Percentiles rank a stretch among this genome's conserved stretches.
Evolutionary conservation across 2,329 filamentous ascomycete genomes (phyloP).

Genomic region (Botrytis fabae): DNA sequence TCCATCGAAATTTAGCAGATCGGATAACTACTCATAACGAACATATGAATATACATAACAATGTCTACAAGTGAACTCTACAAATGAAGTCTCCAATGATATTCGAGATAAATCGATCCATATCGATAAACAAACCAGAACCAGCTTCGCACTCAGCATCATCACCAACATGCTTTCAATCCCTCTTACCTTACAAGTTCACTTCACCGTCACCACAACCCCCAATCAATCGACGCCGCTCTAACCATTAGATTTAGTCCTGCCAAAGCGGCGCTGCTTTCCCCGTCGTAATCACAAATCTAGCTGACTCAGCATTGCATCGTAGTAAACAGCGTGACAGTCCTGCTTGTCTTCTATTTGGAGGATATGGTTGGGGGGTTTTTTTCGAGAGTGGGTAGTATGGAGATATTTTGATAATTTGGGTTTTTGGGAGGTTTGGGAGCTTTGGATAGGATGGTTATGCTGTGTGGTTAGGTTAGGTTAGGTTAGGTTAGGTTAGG

Average conservation of each 20-base stretch:
- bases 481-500: too few relatives aligned
- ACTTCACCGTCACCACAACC: neutral
- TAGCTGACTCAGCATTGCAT: neutral
- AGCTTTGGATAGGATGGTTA: too few relatives aligned
- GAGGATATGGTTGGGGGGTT: too few relatives aligned
- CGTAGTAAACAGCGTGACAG: neutral
- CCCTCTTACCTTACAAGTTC: too few relatives aligned
- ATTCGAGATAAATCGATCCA: neutral
- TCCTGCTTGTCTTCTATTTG: too few relatives aligned
- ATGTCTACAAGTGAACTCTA: neutral
- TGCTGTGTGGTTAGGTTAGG: too few relatives aligned
- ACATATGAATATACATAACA: neutral
- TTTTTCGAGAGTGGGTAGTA: too few relatives aligned
- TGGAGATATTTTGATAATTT: too few relatives aligned
- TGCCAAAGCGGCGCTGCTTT: neutral
- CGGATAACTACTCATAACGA: neutral
- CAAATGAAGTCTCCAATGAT: neutral
- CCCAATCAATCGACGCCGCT: neutral
- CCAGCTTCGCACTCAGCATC: neutral
- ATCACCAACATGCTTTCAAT: neutral
- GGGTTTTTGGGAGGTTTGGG: too few relatives aligned
- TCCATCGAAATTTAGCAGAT: neutral
- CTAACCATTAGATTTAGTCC: neutral
- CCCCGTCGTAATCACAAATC: neutral
- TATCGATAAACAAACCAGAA: too few relatives aligned